Conservation (phyloP, 306 rosid genomes). For the Cercis canadensis region DNA sequence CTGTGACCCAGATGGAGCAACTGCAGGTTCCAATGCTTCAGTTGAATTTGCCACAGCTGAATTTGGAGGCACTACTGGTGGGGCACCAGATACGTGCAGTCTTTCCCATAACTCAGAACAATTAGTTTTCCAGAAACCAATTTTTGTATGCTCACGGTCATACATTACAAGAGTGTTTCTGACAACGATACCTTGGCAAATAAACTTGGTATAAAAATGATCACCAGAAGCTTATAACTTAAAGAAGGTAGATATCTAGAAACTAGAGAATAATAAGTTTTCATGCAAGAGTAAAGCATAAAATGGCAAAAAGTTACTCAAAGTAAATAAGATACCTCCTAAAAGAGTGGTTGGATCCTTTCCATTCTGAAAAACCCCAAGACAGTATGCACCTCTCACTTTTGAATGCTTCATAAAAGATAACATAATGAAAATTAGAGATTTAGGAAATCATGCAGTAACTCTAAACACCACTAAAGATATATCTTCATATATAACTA, state of each 20-base stretch:
- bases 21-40: slow-evolving; percentile 49
- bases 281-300: slow-evolving; percentile 7
- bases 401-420: slow-evolving; percentile 80
- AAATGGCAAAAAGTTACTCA: slow-evolving; percentile 26
- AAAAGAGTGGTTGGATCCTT: slow-evolving; percentile 92
- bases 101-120: slow-evolving; percentile 95
- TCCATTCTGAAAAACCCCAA: slow-evolving; percentile 85
- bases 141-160: slow-evolving; percentile 76
- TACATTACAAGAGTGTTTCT: slow-evolving; percentile 92
- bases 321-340: slow-evolving; percentile 70
- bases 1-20: slow-evolving; percentile 65
- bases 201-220: slow-evolving; percentile 21
- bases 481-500: slow-evolving; percentile 41
- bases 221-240: slow-evolving; percentile 21
- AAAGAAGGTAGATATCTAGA: slow-evolving; percentile 17
- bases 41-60: slow-evolving; percentile 47
- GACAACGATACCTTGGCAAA: slow-evolving; percentile 73
- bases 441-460: slow-evolving; percentile 35
- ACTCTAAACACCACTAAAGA: slow-evolving; percentile 20
- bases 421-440: slow-evolving; percentile 33
- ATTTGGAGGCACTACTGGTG: slow-evolving; percentile 57
- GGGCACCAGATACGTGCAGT: slow-evolving; percentile 60
- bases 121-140: slow-evolving; percentile 99
- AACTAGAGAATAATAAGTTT: slow-evolving; percentile 23
- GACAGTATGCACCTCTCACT: slow-evolving; percentile 89